Conservation (phyloP, 805 yeast genomes). For the Lachancea meyersii region DNA sequence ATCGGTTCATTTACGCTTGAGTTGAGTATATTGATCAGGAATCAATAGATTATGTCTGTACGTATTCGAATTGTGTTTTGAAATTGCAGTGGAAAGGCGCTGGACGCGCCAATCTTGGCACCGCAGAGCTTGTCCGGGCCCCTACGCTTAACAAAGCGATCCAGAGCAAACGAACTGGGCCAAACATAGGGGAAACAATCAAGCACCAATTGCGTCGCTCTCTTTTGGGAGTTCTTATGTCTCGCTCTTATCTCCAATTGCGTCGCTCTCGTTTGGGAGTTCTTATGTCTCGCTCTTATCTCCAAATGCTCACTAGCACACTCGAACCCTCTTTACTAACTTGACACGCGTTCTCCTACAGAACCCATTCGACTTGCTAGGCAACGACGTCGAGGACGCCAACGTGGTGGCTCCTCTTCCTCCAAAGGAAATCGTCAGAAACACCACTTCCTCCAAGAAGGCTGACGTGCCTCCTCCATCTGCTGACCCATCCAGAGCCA, state of each 20-base stretch:
- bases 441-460: conserved; percentile 80
- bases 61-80: conserved; percentile 1
- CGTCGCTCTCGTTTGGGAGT: not conserved
- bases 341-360: conserved; percentile 16
- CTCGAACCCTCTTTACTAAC: conserved; percentile 9
- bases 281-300: no score
- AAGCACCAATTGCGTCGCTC: not conserved
- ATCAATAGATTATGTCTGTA: conserved; percentile 7
- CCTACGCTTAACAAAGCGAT: no score
- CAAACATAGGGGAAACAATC: no score
- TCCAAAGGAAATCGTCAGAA: conserved; percentile 75
- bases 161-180: no score
- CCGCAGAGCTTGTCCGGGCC: no score
- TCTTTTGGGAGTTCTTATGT: no score
- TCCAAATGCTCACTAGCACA: no score
- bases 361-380: conserved; percentile 80
- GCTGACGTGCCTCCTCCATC: conserved; percentile 74
- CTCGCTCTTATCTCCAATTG: not conserved
- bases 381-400: conserved; percentile 83
- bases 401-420: conserved; percentile 42
- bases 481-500: conserved; percentile 75
- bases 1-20: conserved; percentile 1
- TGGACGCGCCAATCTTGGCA: no score
- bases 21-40: conserved; percentile 7
- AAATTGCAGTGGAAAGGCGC: no score